Percentiles rank a stretch among this genome's conserved stretches.
phyloP scores from a whole-genome alignment of 257 asterid species.

The Solanum ossicruentum region DNA sequence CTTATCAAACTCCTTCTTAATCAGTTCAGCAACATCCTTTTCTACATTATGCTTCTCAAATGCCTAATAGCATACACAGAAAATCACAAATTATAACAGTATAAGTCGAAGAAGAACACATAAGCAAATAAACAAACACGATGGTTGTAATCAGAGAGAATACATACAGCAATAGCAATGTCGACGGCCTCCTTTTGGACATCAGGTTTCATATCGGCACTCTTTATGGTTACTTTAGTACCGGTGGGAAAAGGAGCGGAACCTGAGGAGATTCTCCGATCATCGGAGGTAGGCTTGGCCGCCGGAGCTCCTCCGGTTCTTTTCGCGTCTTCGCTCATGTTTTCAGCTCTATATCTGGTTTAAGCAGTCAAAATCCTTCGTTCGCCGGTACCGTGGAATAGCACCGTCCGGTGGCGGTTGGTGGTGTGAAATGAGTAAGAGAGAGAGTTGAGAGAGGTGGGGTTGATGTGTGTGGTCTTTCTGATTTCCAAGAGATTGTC shows the following conservation, averaged over 20 bases:
- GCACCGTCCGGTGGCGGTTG: background rate
- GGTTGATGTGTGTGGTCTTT: background rate
- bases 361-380: background rate
- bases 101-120: background rate
- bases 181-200: conserved; percentile 90
- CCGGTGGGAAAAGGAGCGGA: conserved; percentile 24
- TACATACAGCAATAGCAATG: conserved; percentile 67
- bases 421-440: background rate
- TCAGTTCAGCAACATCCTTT: conserved; percentile 94
- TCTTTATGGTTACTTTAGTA: conserved; percentile 66
- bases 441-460: background rate
- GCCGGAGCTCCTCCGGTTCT: conserved; percentile 46
- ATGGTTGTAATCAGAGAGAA: background rate
- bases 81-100: background rate
- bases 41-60: conserved; percentile 79
- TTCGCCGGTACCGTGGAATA: background rate
- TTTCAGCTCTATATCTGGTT: background rate
- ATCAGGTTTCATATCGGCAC: conserved; percentile 94
- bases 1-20: conserved; percentile 89
- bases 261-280: conserved; percentile 45
- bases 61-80: conserved; percentile 33
- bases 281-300: conserved; percentile 29
- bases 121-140: background rate
- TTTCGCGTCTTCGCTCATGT: conserved; percentile 69
- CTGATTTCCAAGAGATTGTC: background rate